A percentile compares a stretch with the other conserved stretches of the same genome.
These are phyloP conservation scores for Nakaseomyces nivariensis DNA, from an alignment of 1,139 yeast genomes.

Conservation along the genomic window DNA sequence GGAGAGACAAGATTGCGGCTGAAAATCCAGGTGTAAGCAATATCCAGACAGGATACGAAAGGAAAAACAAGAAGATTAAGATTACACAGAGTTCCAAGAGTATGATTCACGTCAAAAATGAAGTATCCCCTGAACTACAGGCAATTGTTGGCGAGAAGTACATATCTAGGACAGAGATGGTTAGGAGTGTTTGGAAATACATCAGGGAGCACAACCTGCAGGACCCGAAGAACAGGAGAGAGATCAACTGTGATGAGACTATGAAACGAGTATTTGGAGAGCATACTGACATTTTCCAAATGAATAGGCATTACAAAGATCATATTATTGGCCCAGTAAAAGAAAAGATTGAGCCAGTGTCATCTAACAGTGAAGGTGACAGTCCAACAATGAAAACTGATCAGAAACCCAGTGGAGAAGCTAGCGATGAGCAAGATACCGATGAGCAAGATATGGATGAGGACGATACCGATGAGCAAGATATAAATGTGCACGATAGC, in stretches of 20 bases:
- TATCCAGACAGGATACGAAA: not conserved
- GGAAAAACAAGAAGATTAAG: not conserved
- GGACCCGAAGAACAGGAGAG: constrained; percentile 55
- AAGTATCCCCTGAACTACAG: not conserved
- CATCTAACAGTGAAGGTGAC: not conserved
- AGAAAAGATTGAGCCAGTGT: not conserved
- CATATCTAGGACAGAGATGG: constrained; percentile 4
- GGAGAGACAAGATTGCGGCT: not conserved
- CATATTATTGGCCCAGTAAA: constrained; percentile 1
- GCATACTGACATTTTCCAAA: constrained; percentile 48
- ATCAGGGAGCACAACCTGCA: constrained; percentile 56
- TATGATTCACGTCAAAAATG: not conserved
- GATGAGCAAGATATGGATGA: no score
- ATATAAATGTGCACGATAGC: not conserved
- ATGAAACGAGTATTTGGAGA: constrained; percentile 49
- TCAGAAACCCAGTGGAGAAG: no score
- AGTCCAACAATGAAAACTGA: no score
- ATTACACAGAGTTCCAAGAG: not conserved
- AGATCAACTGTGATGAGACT: constrained; percentile 55
- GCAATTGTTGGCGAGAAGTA: constrained; percentile 1
- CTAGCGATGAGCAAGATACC: no score
- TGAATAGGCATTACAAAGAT: constrained; percentile 44
- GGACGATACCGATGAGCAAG: no score
- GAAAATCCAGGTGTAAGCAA: not conserved
- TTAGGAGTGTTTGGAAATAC: constrained; percentile 50